phyloP scores from a whole-genome alignment of 2,329 filamentous ascomycete genomes.

The Zymoseptoria tritici region DNA sequence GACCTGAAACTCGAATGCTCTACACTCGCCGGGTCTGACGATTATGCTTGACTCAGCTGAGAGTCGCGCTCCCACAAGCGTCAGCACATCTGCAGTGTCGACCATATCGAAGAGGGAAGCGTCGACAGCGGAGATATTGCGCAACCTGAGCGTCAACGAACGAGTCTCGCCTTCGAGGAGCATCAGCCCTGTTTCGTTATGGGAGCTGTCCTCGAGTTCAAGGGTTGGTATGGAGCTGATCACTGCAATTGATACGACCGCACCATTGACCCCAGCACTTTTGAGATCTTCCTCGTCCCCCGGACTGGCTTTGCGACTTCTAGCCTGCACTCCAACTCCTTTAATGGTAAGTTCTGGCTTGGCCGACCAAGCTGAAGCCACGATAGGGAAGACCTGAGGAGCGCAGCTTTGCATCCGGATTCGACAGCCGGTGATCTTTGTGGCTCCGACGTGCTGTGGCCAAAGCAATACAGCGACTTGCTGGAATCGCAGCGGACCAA shows the following conservation, averaged over 20 bases:
- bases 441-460: conserved; percentile 57
- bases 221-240: conserved; percentile 74
- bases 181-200: conserved; percentile 83
- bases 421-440: conserved; percentile 70
- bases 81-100: conserved; percentile 13
- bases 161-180: conserved; percentile 82
- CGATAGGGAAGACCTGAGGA: conserved; percentile 76
- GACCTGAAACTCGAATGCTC: conserved; percentile 74
- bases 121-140: conserved; percentile 68
- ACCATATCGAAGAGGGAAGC: conserved; percentile 56
- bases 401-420: conserved; percentile 76
- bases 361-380: conserved; percentile 67
- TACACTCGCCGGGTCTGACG: conserved; percentile 48
- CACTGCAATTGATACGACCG: conserved; percentile 46
- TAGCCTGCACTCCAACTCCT: conserved; percentile 18
- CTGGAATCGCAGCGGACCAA: conserved; percentile 79
- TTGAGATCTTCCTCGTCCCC: conserved; percentile 4
- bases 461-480: conserved; percentile 64
- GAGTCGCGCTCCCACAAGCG: not conserved
- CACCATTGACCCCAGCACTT: conserved; percentile 14
- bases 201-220: conserved; percentile 64
- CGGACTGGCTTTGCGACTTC: not conserved
- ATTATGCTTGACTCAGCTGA: conserved; percentile 4
- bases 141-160: conserved; percentile 68
- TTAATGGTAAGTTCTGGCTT: conserved; percentile 68